Percentiles rank a stretch among this genome's conserved stretches.
Conservation (phyloP, 306 rosid genomes). For the Cucurbita argyrosperma region DNA sequence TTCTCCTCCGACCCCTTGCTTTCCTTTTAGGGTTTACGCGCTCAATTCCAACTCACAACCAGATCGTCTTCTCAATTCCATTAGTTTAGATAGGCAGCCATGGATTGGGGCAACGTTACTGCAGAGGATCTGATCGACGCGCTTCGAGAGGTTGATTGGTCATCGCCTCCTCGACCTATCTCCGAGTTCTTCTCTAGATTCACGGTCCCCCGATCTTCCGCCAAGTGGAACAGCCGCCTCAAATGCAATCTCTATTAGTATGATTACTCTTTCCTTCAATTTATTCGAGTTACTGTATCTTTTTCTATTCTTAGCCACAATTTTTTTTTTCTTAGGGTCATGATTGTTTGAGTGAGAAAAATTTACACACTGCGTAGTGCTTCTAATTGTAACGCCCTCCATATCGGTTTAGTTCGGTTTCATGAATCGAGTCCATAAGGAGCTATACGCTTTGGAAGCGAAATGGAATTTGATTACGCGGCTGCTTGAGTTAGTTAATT, state of each 20-base stretch:
- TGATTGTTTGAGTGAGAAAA: background rate
- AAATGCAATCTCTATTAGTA: conserved; percentile 99
- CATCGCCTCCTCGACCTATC: conserved; percentile 91
- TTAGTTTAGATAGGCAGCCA: conserved; percentile 1
- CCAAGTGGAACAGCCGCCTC: conserved; percentile 92
- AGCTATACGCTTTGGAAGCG: background rate
- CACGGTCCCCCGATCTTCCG: conserved; percentile 62
- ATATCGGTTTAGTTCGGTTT: background rate
- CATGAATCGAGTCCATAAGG: background rate
- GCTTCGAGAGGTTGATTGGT: conserved; percentile 98
- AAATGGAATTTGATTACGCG: background rate
- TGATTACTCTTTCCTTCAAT: background rate
- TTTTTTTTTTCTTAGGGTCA: background rate
- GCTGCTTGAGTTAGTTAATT: background rate
- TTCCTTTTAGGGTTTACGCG: conserved; percentile 1
- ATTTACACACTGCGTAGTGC: background rate
- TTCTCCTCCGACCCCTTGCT: background rate
- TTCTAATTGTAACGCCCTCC: background rate
- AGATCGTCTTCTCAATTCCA: background rate
- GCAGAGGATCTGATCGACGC: conserved; percentile 94
- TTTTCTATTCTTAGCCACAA: background rate
- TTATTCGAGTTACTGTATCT: background rate
- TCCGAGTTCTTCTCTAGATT: conserved; percentile 89
- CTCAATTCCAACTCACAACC: background rate
- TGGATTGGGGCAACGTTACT: conserved; percentile 99